Conservation (phyloP, 2,329 filamentous ascomycete genomes). For the Sporothrix dimorphospora region DNA sequence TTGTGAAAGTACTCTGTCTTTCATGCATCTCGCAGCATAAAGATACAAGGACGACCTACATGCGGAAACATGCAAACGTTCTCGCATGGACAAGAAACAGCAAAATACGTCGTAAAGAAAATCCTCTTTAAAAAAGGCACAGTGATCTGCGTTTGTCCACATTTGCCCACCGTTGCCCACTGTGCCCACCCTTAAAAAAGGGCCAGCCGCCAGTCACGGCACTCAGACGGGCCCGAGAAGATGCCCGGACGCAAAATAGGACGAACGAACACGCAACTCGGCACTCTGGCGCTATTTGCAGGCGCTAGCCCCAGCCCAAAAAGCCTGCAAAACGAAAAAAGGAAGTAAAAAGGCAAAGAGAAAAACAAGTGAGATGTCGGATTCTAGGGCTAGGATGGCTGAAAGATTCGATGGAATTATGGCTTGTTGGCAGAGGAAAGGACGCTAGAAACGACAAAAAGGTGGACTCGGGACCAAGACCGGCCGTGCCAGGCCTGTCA, state of each 20-base stretch:
- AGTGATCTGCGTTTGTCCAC: slow-evolving; percentile 12
- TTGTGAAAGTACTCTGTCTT: not conserved
- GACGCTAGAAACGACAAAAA: slow-evolving; percentile 8
- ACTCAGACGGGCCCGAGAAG: slow-evolving; percentile 20
- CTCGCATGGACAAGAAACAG: slow-evolving; percentile 8
- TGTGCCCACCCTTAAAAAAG: slow-evolving; percentile 1
- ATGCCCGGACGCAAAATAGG: not conserved
- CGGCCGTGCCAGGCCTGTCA: slow-evolving; percentile 20
- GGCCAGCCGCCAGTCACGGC: slow-evolving; percentile 13
- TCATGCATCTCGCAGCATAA: too few relatives aligned
- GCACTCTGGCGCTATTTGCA: slow-evolving; percentile 4
- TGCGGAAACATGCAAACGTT: not conserved
- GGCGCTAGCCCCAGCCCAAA: slow-evolving; percentile 8
- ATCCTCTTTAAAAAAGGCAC: not conserved
- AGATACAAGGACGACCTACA: too few relatives aligned
- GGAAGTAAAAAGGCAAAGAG: too few relatives aligned
- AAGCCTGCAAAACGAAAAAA: not conserved
- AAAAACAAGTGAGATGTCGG: not conserved
- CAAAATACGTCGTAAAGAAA: not conserved
- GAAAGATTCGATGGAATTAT: slow-evolving; percentile 15
- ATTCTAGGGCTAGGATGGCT: not conserved
- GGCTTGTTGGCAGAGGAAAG: not conserved
- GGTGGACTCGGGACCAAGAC: slow-evolving; percentile 5
- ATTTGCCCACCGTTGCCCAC: not conserved
- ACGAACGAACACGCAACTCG: not conserved